Percentiles rank a stretch among this genome's conserved stretches.
phyloP scores from a whole-genome alignment of 768 basidiomycete genomes.

The Dentipellis sp. region DNA sequence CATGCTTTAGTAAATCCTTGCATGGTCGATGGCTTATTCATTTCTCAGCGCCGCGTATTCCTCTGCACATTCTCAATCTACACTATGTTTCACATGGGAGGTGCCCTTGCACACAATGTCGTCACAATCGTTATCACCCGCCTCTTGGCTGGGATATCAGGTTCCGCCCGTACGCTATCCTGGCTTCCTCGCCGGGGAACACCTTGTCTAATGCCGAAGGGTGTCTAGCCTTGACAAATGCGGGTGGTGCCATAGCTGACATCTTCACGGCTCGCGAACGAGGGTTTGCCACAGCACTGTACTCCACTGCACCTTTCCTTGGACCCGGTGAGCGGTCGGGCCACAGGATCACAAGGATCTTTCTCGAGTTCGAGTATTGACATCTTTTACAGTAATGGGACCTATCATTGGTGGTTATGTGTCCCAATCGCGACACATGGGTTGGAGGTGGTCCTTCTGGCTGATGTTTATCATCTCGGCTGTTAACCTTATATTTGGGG shows the following conservation, averaged over 20 bases:
- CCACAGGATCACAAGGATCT: not conserved
- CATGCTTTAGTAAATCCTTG: not conserved
- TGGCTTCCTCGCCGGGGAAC: not conserved
- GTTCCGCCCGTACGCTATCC: conserved; percentile 37
- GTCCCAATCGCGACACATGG: conserved; percentile 31
- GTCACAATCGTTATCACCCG: conserved; percentile 41
- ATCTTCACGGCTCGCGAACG: conserved; percentile 53
- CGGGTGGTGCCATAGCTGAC: conserved; percentile 47
- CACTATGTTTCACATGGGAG: conserved; percentile 44
- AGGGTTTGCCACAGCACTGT: conserved; percentile 48
- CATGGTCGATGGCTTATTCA: not conserved
- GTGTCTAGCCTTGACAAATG: conserved; percentile 45
- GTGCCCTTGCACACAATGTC: conserved; percentile 39
- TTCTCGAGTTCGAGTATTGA: not conserved
- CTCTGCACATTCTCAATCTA: conserved; percentile 42
- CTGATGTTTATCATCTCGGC: conserved; percentile 47
- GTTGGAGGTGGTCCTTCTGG: conserved; percentile 62
- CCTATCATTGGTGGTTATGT: conserved; percentile 64
- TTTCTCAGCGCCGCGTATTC: conserved; percentile 40
- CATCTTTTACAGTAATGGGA: conserved; percentile 37
- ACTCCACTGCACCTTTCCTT: conserved; percentile 49
- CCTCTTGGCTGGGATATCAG: conserved; percentile 48
- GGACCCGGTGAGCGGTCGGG: conserved; percentile 34
- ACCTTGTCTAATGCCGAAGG: not conserved
- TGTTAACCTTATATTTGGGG: conserved; percentile 34